Conservation (phyloP, 179 eudicot genomes). For the Carnegiea gigantea region DNA sequence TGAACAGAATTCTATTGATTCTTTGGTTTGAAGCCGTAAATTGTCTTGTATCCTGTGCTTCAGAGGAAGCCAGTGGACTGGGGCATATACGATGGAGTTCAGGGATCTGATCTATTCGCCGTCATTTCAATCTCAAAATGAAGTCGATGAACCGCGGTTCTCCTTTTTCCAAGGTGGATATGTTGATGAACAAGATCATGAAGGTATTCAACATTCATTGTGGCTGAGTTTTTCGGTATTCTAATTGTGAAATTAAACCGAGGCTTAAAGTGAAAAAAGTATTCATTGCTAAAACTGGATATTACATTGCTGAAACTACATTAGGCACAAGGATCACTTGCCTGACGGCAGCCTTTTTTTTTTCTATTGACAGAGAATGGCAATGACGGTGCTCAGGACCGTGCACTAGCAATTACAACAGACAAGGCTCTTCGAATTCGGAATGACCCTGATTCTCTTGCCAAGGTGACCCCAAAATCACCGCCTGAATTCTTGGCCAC, state of each 20-base stretch:
- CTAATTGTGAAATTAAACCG: neutral
- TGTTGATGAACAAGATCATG: slow-evolving; percentile 57
- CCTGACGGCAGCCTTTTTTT: neutral
- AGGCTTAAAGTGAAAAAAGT: neutral
- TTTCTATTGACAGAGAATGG: slow-evolving; percentile 31
- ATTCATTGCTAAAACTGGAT: neutral
- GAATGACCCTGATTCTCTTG: slow-evolving; percentile 36
- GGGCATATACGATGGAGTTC: slow-evolving; percentile 75
- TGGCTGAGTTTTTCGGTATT: neutral
- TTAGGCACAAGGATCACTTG: neutral
- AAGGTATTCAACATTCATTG: slow-evolving; percentile 26
- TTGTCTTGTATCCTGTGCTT: slow-evolving; percentile 15
- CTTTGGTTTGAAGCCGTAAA: neutral
- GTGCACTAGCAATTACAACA: slow-evolving; percentile 52
- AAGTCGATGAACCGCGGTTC: slow-evolving; percentile 66
- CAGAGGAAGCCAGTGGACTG: slow-evolving; percentile 97
- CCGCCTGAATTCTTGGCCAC: slow-evolving; percentile 74
- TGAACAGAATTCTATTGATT: neutral
- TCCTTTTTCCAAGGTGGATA: slow-evolving; percentile 90
- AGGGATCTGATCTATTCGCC: slow-evolving; percentile 54
- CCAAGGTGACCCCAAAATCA: slow-evolving; percentile 59
- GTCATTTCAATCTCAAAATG: slow-evolving; percentile 31
- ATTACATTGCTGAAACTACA: too few species aligned
- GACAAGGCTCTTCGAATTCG: slow-evolving; percentile 66
- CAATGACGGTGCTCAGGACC: slow-evolving; percentile 44